Conservation (phyloP, 345 rosid genomes). For the Firmiana major region DNA sequence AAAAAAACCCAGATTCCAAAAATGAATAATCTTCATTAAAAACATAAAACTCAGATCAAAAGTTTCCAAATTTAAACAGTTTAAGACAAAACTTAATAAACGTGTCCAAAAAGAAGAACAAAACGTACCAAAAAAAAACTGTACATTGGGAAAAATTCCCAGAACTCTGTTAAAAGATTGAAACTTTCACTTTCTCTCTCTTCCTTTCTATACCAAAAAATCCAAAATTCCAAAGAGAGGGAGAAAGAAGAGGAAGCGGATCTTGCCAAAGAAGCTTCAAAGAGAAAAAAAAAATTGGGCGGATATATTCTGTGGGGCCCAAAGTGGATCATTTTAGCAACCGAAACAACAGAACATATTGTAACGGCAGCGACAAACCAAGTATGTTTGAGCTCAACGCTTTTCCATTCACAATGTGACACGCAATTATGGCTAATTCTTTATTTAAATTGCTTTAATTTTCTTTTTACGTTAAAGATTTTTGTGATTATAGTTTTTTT, state of each 20-base stretch:
- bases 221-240: no score
- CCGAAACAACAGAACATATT: neutral
- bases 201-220: neutral
- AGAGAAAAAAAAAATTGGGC: neutral
- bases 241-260: neutral
- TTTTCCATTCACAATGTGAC: no score
- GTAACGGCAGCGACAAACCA: neutral
- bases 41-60: neutral
- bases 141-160: neutral
- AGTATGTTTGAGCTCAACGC: neutral
- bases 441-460: no score
- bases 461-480: no score
- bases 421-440: no score
- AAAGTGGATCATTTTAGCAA: no score
- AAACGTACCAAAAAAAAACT: neutral
- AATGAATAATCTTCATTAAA: neutral
- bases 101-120: neutral
- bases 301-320: neutral
- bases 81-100: neutral
- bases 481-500: no score
- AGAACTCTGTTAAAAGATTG: constrained; percentile 1
- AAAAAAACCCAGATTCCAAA: neutral
- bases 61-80: constrained; percentile 5
- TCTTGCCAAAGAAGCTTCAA: neutral
- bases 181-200: neutral